Evolutionary conservation across 1,284 basidiomycete species (phyloP).

Genomic region (Ceratobasidium sp.): DNA sequence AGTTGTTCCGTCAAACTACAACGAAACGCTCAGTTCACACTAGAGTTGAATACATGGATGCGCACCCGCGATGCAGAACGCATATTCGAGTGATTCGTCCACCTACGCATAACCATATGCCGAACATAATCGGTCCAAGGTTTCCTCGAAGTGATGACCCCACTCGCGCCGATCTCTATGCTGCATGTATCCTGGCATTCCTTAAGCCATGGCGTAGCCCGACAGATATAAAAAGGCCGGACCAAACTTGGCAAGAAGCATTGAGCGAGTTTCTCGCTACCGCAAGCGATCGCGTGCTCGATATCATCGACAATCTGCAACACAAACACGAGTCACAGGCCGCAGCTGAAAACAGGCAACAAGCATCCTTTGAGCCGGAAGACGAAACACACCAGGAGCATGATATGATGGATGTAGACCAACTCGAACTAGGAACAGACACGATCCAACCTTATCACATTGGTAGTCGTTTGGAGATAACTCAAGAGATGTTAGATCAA

Average conservation of each 20-base stretch:
- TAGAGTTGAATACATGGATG: not conserved
- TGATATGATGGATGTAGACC: not conserved
- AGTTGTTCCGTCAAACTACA: not conserved
- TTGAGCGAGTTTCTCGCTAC: conserved; percentile 10
- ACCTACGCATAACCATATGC: conserved; percentile 20
- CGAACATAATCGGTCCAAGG: conserved; percentile 24
- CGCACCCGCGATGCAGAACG: conserved; percentile 1
- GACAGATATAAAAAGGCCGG: not conserved
- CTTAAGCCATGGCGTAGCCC: conserved; percentile 31
- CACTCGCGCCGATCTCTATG: conserved; percentile 7
- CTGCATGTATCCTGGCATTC: conserved; percentile 9
- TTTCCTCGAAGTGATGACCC: conserved; percentile 29
- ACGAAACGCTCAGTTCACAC: not conserved
- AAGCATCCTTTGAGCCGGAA: not conserved
- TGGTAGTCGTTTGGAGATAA: not conserved
- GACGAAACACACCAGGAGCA: not conserved
- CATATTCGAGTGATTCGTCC: conserved; percentile 12
- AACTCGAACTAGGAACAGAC: not conserved
- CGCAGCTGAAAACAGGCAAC: conserved; percentile 3
- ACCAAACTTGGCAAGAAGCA: conserved; percentile 21
- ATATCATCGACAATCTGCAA: not conserved
- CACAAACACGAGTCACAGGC: not conserved
- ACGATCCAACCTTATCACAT: not conserved
- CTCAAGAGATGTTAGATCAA: conserved; percentile 1
- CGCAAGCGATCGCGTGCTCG: not conserved